Evolutionary conservation across 2,329 filamentous ascomycete genomes (phyloP).

Genomic region (Colletotrichum sp.): DNA sequence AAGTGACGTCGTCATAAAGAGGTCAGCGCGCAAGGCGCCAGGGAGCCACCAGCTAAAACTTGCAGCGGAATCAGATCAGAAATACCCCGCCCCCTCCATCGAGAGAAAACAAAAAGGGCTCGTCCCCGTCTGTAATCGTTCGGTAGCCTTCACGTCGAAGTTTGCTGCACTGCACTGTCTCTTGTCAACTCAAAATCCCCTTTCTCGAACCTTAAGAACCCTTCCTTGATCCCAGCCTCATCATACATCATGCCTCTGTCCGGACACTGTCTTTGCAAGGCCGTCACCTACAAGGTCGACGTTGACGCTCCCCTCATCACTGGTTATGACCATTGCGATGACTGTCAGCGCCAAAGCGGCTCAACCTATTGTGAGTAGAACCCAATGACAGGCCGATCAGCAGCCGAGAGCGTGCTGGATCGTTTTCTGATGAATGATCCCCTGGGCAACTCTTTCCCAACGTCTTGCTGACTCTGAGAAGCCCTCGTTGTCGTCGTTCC

Average conservation of each 20-base stretch:
- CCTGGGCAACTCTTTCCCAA: neutral
- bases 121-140: neutral
- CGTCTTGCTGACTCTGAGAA: constrained; percentile 30
- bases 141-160: neutral
- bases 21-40: constrained; percentile 6
- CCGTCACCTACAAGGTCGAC: constrained; percentile 70
- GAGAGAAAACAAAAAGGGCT: constrained; percentile 6
- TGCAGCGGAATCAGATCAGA: constrained; percentile 5
- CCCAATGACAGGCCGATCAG: neutral
- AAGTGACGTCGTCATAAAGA: constrained; percentile 19
- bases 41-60: constrained; percentile 15
- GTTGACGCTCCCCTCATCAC: constrained; percentile 57
- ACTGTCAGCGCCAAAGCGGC: constrained; percentile 74
- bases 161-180: constrained; percentile 5
- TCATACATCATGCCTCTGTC: constrained; percentile 64
- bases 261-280: constrained; percentile 75
- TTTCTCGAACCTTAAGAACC: neutral
- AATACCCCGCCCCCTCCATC: constrained; percentile 14
- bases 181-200: neutral
- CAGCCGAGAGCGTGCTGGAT: neutral
- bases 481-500: constrained; percentile 70
- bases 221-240: neutral
- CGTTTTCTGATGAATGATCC: neutral
- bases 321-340: constrained; percentile 75
- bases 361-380: constrained; percentile 67